Conservation (phyloP, 495 filamentous ascomycete species). For the Lasiosphaeriaceae sp. region DNA sequence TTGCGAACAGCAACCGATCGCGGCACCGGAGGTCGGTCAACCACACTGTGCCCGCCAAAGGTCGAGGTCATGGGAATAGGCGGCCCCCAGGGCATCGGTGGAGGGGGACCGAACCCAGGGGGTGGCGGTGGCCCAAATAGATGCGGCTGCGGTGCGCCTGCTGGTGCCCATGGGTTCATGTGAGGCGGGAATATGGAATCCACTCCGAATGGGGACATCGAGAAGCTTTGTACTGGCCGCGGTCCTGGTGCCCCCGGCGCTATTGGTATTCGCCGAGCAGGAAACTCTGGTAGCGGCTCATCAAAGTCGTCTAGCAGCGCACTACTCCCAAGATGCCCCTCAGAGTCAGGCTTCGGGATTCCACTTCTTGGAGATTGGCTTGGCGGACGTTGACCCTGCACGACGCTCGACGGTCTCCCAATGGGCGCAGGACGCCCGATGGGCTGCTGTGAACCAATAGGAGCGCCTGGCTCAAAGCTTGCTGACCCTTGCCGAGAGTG, state of each 20-base stretch:
- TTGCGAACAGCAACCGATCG: slow-evolving; percentile 44
- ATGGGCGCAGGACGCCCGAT: slow-evolving; percentile 83
- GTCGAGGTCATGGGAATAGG: slow-evolving; percentile 16
- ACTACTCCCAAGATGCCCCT: slow-evolving; percentile 89
- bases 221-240: slow-evolving; percentile 19
- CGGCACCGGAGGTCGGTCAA: slow-evolving; percentile 31
- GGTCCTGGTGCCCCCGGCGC: slow-evolving; percentile 19
- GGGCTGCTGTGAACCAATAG: slow-evolving; percentile 49
- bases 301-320: slow-evolving; percentile 85
- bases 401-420: slow-evolving; percentile 76
- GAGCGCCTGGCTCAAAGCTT: slow-evolving; percentile 37
- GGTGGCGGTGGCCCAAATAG: slow-evolving; percentile 19
- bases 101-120: slow-evolving; percentile 19
- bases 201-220: slow-evolving; percentile 23
- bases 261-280: slow-evolving; percentile 6
- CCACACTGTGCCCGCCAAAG: slow-evolving; percentile 26
- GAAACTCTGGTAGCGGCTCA: slow-evolving; percentile 31
- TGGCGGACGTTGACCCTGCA: slow-evolving; percentile 34
- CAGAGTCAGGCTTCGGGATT: slow-evolving; percentile 49
- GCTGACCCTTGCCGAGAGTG: slow-evolving; percentile 47
- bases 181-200: slow-evolving; percentile 21
- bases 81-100: slow-evolving; percentile 23
- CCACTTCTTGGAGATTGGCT: slow-evolving; percentile 42
- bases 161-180: slow-evolving; percentile 27
- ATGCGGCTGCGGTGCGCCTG: slow-evolving; percentile 13